Evolutionary conservation across 116 monocot genomes (phyloP), one percentile per base, ranked within the genome.

Genomic region (Zostera marina): DNA sequence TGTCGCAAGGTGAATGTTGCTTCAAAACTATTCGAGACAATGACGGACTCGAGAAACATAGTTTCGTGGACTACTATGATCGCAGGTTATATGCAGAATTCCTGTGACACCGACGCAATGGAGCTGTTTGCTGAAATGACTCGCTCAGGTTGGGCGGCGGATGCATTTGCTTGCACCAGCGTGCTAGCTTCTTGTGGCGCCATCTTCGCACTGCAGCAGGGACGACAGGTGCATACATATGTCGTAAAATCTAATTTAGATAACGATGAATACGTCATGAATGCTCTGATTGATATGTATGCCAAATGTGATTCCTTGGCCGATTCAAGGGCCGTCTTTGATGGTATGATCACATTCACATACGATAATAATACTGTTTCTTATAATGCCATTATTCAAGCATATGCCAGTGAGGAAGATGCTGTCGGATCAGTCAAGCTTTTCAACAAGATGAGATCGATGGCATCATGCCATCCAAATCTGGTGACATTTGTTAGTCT

Each of bases 31-130:
- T n/a, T n/a, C n/a, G n/a, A n/a, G n/a, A n/a, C n/a, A n/a, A n/a
- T n/a, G n/a, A n/a, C n/a, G n/a, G n/a, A n/a, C n/a, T n/a, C n/a
- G n/a, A n/a, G n/a, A n/a, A n/a, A n/a, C n/a, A n/a, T 86, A 47
- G 91, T 91, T 16, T 78, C 91, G 6, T 91, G 91, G 91, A 91
- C 86, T 11, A 86, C 86, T 12, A 77, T 91, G 80, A 86, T 91
- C 53, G 66, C 80, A 0, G 86, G 86, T 21, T 86, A 86, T 63
- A 91, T 91, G 91, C 91, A 91, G 64, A 91, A 79, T 62, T 80
- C 77, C 3, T 71, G 54, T 22, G 68, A 86, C 58, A 10, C 8
- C 23, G 80, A 78, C 62, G 77, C 91, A 3, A 65, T 86, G 44
- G 23, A 0, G 19, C 56, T 86, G 60, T 91, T 82, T 66, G 16